Percentiles rank a stretch among this genome's conserved stretches.
phyloP scores from a whole-genome alignment of 352 stramenopile species.

The Phytopythium kandeliae region DNA sequence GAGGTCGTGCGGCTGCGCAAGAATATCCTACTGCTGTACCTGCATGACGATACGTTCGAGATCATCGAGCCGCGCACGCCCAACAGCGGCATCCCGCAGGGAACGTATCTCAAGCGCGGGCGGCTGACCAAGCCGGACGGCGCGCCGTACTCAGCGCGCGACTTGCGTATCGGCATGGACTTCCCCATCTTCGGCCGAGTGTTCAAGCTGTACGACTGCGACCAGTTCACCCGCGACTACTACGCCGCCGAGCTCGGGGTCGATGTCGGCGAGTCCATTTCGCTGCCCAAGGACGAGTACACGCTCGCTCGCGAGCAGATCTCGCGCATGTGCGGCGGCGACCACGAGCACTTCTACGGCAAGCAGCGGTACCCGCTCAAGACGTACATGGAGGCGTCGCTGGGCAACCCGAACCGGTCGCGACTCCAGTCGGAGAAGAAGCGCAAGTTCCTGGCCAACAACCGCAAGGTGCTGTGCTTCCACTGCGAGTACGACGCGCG shows the following conservation, averaged over 20 bases:
- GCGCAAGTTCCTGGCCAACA: slow-evolving; percentile 84
- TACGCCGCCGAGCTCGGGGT: slow-evolving; percentile 29
- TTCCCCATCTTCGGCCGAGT: slow-evolving; percentile 66
- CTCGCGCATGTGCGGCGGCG: slow-evolving; percentile 59
- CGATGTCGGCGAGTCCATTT: slow-evolving; percentile 41
- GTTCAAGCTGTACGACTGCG: slow-evolving; percentile 77
- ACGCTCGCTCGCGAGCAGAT: slow-evolving; percentile 75
- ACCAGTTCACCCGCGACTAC: slow-evolving; percentile 68
- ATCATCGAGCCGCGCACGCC: slow-evolving; percentile 76
- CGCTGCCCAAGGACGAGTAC: slow-evolving; percentile 80
- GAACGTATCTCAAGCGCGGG: slow-evolving; percentile 80
- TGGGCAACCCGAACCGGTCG: slow-evolving; percentile 68
- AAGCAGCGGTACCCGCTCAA: slow-evolving; percentile 76
- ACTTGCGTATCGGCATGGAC: slow-evolving; percentile 65
- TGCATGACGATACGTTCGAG: slow-evolving; percentile 85
- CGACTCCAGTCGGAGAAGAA: slow-evolving; percentile 70
- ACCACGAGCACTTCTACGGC: slow-evolving; percentile 69
- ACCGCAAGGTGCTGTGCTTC: slow-evolving; percentile 84
- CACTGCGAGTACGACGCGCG: slow-evolving; percentile 82
- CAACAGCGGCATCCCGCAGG: slow-evolving; percentile 86
- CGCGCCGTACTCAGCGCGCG: slow-evolving; percentile 33
- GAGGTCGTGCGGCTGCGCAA: slow-evolving; percentile 71
- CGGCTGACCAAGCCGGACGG: slow-evolving; percentile 58
- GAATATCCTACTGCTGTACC: slow-evolving; percentile 76
- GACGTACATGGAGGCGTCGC: slow-evolving; percentile 79